These are phyloP conservation scores for Casuarina equisetifolia DNA, from an alignment of 306 rosid genomes.

Conservation along the genomic window DNA sequence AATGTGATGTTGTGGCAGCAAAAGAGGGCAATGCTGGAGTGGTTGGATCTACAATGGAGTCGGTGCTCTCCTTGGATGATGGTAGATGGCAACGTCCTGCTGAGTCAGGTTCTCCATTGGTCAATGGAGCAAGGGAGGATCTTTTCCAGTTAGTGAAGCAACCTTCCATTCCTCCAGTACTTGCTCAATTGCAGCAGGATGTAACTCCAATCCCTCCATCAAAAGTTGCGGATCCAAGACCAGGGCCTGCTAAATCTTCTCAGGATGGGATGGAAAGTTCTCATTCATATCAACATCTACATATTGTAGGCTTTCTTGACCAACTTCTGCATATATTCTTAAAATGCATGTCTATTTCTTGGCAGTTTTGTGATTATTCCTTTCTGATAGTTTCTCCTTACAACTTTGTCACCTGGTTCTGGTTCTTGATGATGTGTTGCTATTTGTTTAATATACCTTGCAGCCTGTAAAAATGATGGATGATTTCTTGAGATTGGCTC, in stretches of 20 bases:
- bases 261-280: conserved; percentile 54
- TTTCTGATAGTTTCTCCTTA: conserved; percentile 21
- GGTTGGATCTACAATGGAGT: conserved; percentile 66
- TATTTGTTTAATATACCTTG: conserved; percentile 26
- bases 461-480: conserved; percentile 96
- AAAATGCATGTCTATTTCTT: conserved; percentile 5
- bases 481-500: conserved; percentile 87
- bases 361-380: conserved; percentile 22
- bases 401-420: conserved; percentile 20
- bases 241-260: conserved; percentile 74
- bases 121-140: conserved; percentile 61
- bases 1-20: conserved; percentile 63
- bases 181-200: conserved; percentile 74
- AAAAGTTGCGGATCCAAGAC: conserved; percentile 98
- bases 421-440: conserved; percentile 18
- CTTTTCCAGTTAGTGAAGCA: conserved; percentile 62
- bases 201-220: conserved; percentile 69
- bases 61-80: conserved; percentile 85
- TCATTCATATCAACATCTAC: conserved; percentile 70
- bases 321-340: not conserved
- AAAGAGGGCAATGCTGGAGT: conserved; percentile 57
- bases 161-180: conserved; percentile 92
- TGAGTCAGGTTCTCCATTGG: conserved; percentile 47
- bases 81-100: conserved; percentile 66
- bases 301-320: conserved; percentile 58